A percentile compares a stretch with the other conserved stretches of the same genome.
phyloP scores from a whole-genome alignment of 2,329 filamentous ascomycete species.

The Epichloe baconii region DNA sequence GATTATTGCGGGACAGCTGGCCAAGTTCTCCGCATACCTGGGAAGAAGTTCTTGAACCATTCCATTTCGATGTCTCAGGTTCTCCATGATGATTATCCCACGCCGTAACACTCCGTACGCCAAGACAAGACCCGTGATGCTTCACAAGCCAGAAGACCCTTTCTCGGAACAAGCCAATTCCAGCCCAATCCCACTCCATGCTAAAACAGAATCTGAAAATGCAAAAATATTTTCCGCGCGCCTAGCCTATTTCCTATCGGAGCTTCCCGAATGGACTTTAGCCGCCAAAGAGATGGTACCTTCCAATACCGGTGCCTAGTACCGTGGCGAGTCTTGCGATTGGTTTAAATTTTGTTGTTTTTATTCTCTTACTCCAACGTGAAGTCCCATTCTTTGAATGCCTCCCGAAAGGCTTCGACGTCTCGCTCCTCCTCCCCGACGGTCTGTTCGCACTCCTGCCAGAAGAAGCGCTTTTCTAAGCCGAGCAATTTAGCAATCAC shows the following conservation, averaged over 20 bases:
- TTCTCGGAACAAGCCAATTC: not conserved
- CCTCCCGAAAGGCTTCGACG: slow-evolving; percentile 63
- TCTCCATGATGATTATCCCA: not conserved
- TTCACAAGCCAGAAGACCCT: not conserved
- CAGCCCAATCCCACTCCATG: not conserved
- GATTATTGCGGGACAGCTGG: too few species aligned
- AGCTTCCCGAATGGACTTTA: not conserved
- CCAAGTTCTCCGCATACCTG: too few species aligned
- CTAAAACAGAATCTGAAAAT: not conserved
- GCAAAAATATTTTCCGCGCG: not conserved
- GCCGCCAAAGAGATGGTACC: too few species aligned
- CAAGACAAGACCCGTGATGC: not conserved
- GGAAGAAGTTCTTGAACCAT: not conserved
- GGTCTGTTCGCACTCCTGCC: slow-evolving; percentile 73
- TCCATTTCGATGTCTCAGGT: not conserved
- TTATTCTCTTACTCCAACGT: slow-evolving; percentile 27
- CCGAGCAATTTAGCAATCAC: slow-evolving; percentile 81
- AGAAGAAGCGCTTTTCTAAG: slow-evolving; percentile 65
- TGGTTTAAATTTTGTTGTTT: too few species aligned
- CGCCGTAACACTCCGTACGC: not conserved
- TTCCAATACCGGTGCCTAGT: too few species aligned
- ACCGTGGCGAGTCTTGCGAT: too few species aligned
- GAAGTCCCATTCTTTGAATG: slow-evolving; percentile 83
- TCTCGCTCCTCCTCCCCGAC: slow-evolving; percentile 68
- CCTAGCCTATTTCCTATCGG: not conserved